Base-by-base conservation (phyloP, 176 grass and related monocot genomes). In the Olyra latifolia region DNA sequence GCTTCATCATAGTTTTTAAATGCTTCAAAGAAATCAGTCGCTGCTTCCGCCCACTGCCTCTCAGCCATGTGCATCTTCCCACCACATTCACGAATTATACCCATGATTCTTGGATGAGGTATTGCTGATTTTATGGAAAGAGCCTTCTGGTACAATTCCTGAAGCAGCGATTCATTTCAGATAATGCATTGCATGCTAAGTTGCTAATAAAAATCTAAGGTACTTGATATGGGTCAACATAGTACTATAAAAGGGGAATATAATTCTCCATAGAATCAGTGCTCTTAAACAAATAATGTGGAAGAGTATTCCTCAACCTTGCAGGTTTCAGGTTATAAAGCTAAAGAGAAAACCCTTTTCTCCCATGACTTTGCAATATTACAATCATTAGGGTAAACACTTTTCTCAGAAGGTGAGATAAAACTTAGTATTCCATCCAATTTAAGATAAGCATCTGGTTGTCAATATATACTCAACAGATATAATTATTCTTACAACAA, bases 1-100 rank as follows among this genome's bases (percentile, higher is more conserved):
- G 96, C 96, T 93, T 98, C 92, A 89, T 98, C 96, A n/a, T 98
- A 98, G 60, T 98, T 98, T 80, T 98, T 98, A 84, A 99, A 98
- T 80, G 96, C 96, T 79, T 99, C 96, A 72, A 99, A 99, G 90
- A 99, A 99, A 89, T 98, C 95, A 38, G 96, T 99, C 4, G 92
- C 96, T 71, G 96, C 92, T 23, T 93, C 92, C 9, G 78, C 88
- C 96, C 96, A 99, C 58, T 93, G 90, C 25, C 96, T 91, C 84
- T 98, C 95, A 83, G 96, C 92, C 96, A 99, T 99, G 76, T 99
- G 96, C 96, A 99, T 99, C 89, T 99, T 99, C 61, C 96, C 96
- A 77, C 96, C 96, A 86, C 96, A 99, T 89, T 95, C 96, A 85
- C 94, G 95, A 77, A 99, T 99, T 83, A 99, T 99, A 61, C 96